Conservation (phyloP, 352 stramenopile species). For the Phytophthora sp. region DNA sequence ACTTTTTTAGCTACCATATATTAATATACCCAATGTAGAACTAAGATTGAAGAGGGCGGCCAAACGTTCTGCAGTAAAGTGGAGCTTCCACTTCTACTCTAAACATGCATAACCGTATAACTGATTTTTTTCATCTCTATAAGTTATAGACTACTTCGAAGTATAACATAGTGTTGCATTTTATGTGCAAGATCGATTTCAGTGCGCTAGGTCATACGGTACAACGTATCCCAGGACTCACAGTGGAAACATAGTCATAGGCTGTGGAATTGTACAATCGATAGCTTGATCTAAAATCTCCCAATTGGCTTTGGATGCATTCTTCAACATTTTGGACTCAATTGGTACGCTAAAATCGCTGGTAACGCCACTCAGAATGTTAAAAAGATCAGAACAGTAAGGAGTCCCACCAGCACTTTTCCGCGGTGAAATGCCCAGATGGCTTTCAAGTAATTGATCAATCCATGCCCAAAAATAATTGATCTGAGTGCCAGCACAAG, state of each 20-base stretch:
- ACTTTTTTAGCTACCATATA: no score
- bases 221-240: background rate
- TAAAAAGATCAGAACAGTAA: slow-evolving; percentile 1
- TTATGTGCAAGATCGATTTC: no score
- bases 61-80: no score
- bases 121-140: no score
- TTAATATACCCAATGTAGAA: no score
- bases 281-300: background rate
- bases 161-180: no score
- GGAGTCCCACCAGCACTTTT: background rate
- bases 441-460: background rate
- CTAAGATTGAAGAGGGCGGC: no score
- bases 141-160: no score
- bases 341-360: background rate
- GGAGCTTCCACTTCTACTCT: no score
- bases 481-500: background rate
- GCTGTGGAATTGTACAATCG: background rate
- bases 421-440: background rate
- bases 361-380: background rate
- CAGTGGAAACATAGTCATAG: background rate
- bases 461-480: slow-evolving; percentile 5
- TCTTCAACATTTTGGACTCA: background rate
- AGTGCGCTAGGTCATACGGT: no score
- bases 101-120: no score
- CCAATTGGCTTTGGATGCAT: slow-evolving; percentile 2